phyloP scores from a whole-genome alignment of 1,139 yeast species.

The Protomyces gravidus region DNA sequence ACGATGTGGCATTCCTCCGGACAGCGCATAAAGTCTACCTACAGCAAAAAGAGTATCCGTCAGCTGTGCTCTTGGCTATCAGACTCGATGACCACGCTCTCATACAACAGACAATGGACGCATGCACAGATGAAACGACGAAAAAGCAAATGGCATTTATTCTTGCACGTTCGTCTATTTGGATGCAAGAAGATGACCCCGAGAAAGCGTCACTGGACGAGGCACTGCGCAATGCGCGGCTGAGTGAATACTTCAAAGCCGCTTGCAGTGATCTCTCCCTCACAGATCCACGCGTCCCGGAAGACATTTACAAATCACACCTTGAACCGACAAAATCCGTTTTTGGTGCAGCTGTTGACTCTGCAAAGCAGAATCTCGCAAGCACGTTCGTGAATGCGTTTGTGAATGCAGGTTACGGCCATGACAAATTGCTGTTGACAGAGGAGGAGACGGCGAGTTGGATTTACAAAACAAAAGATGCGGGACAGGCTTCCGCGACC shows the following conservation, averaged over 20 bases:
- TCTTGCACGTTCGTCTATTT: constrained; percentile 79
- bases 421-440: constrained; percentile 62
- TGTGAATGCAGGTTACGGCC: constrained; percentile 83
- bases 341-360: constrained; percentile 68
- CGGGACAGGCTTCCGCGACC: constrained; percentile 90
- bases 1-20: constrained; percentile 76
- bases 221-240: constrained; percentile 71
- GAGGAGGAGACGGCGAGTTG: constrained; percentile 71
- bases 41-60: constrained; percentile 73
- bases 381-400: constrained; percentile 89
- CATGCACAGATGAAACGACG: constrained; percentile 58
- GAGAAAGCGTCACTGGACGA: constrained; percentile 60
- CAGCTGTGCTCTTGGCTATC: constrained; percentile 84
- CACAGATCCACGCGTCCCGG: constrained; percentile 86
- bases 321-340: constrained; percentile 64
- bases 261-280: constrained; percentile 82
- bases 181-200: constrained; percentile 62
- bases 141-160: constrained; percentile 91
- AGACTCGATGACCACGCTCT: constrained; percentile 77
- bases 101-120: constrained; percentile 71
- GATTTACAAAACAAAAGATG: constrained; percentile 89
- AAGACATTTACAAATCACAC: constrained; percentile 88
- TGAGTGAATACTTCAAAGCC: constrained; percentile 75
- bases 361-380: constrained; percentile 95
- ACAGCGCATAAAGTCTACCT: constrained; percentile 89